These are phyloP conservation scores for maize (Zea mays) DNA, from an alignment of 176 grass and related monocot species.

Conservation along the genomic window DNA sequence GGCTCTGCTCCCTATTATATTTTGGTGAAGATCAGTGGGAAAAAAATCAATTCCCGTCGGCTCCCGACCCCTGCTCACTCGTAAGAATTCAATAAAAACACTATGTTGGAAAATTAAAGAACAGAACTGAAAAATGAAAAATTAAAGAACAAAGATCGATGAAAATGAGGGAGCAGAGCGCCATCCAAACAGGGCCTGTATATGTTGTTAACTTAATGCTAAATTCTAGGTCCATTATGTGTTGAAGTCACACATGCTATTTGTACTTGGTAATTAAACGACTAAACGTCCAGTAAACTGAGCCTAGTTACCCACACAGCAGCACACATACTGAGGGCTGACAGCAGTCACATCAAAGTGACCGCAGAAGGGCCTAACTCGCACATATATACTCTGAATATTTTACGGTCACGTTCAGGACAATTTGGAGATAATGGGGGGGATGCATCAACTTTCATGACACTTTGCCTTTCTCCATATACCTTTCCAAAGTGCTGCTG, in stretches of 20 bases:
- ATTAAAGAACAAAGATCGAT: too few species aligned
- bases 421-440: slow-evolving; percentile 48
- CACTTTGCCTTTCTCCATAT: slow-evolving; percentile 38
- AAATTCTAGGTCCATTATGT: not conserved
- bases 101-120: too few species aligned
- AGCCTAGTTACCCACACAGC: not conserved
- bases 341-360: slow-evolving; percentile 2
- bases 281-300: not conserved
- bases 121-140: too few species aligned
- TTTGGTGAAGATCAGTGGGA: too few species aligned
- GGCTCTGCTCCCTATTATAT: too few species aligned
- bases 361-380: slow-evolving; percentile 19
- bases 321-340: slow-evolving; percentile 11
- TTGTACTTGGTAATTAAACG: slow-evolving; percentile 10
- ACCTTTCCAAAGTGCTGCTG: slow-evolving; percentile 63
- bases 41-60: too few species aligned
- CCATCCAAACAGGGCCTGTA: too few species aligned
- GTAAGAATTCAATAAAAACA: too few species aligned
- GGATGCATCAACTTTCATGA: slow-evolving; percentile 33
- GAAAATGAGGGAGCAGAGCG: too few species aligned
- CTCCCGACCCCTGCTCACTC: too few species aligned
- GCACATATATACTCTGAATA: not conserved
- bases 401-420: slow-evolving; percentile 39
- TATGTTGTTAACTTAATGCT: not conserved
- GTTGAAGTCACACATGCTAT: not conserved